phyloP scores from a whole-genome alignment of 139 green algal genomes.

The Bryopsis sp. region DNA sequence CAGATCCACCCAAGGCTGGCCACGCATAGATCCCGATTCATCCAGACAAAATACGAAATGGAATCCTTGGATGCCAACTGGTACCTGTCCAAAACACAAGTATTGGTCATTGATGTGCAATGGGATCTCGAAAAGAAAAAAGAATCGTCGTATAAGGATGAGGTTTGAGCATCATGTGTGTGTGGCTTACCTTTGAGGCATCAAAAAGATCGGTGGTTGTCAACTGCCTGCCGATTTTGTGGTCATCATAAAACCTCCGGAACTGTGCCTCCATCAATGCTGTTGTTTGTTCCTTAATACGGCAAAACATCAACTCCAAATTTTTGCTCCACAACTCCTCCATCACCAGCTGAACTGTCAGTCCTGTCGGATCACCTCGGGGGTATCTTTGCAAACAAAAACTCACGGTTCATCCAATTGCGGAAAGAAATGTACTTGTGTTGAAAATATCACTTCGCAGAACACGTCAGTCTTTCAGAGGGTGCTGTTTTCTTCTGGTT shows the following conservation, averaged over 20 bases:
- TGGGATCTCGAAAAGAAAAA: no score
- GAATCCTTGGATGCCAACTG: constrained; percentile 16
- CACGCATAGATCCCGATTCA: constrained; percentile 26
- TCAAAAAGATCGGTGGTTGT: no score
- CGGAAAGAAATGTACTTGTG: neutral
- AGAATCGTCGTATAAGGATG: no score
- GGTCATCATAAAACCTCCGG: neutral
- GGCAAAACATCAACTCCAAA: constrained; percentile 26
- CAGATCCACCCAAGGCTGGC: constrained; percentile 27
- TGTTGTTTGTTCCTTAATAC: constrained; percentile 15
- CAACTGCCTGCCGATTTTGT: no score
- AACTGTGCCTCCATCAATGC: neutral
- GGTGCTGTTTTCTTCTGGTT: no score
- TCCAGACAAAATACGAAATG: constrained; percentile 40
- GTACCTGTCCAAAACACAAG: no score
- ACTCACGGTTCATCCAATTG: neutral
- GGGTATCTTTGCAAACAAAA: constrained; percentile 13
- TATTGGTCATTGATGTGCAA: no score
- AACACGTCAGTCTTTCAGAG: no score
- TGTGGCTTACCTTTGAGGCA: no score
- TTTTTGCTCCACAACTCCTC: constrained; percentile 15
- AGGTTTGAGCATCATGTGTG: no score
- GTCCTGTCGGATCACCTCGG: constrained; percentile 14
- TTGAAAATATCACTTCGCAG: neutral
- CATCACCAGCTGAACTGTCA: constrained; percentile 18